Percentiles rank a stretch among this genome's conserved stretches.
Conservation (phyloP, 2,329 filamentous ascomycete genomes). For the Sporothrix pseudoabietina region DNA sequence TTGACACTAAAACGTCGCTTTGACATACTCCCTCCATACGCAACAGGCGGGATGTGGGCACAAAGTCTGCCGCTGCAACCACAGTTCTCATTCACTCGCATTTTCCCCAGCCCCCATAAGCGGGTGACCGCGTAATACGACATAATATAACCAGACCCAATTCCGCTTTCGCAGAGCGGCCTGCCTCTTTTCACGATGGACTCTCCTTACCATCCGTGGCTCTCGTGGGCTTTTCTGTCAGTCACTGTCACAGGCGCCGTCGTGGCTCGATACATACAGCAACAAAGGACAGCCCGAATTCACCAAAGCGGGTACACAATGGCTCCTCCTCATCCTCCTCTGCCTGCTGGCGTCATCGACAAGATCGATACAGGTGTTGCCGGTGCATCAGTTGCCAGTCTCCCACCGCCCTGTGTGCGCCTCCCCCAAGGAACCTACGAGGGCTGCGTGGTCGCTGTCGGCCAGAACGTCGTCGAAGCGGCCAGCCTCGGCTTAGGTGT, state of each 20-base stretch:
- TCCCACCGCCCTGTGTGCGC: conserved; percentile 35
- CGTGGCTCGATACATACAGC: neutral
- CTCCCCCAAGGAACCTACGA: conserved; percentile 48
- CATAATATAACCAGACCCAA: neutral
- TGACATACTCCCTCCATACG: neutral
- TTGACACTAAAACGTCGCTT: neutral
- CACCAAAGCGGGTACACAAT: conserved; percentile 3
- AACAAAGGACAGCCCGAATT: neutral
- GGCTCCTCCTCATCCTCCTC: neutral
- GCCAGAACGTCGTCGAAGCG: conserved; percentile 28
- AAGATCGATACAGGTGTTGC: neutral
- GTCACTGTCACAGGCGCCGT: neutral
- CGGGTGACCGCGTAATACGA: neutral
- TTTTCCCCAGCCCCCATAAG: neutral
- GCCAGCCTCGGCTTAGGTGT: conserved; percentile 27
- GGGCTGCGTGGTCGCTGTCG: conserved; percentile 36
- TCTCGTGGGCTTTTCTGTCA: conserved; percentile 4
- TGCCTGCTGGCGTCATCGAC: neutral
- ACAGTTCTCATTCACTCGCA: neutral
- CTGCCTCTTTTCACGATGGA: neutral
- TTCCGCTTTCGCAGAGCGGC: neutral
- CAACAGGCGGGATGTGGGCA: neutral
- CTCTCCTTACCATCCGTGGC: neutral
- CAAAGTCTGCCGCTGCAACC: conserved; percentile 13
- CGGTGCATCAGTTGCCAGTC: conserved; percentile 27